Evolutionary conservation across 495 filamentous ascomycete genomes (phyloP).

Genomic region (Aspergillus leporis): DNA sequence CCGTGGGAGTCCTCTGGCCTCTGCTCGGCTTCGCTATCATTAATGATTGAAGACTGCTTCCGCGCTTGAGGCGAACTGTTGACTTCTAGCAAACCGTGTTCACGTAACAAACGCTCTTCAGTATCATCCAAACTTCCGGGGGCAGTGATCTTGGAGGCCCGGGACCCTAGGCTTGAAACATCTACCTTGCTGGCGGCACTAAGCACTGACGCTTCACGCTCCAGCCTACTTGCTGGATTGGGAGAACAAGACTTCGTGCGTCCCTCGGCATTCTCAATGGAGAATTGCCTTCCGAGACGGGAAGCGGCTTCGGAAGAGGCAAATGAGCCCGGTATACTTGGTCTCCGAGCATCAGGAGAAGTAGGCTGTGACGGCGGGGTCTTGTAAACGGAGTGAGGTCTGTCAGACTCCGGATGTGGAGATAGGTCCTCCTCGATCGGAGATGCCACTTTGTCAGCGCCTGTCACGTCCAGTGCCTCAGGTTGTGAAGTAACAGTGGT

Average conservation of each 20-base stretch:
- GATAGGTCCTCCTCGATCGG: slow-evolving; percentile 12
- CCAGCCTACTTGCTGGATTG: slow-evolving; percentile 23
- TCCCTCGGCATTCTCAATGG: slow-evolving; percentile 28
- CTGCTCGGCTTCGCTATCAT: slow-evolving; percentile 38
- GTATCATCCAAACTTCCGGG: slow-evolving; percentile 43
- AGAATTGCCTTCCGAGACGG: slow-evolving; percentile 31
- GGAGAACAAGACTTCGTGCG: slow-evolving; percentile 33
- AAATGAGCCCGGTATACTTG: slow-evolving; percentile 37
- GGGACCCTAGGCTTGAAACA: slow-evolving; percentile 38
- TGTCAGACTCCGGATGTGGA: slow-evolving; percentile 3
- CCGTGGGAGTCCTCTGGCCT: slow-evolving; percentile 39
- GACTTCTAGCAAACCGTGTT: slow-evolving; percentile 46
- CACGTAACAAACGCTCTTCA: slow-evolving; percentile 52
- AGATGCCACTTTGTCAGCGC: slow-evolving; percentile 15
- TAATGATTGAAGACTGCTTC: slow-evolving; percentile 36
- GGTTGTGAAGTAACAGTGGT: slow-evolving; percentile 3
- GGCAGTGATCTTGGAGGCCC: slow-evolving; percentile 39
- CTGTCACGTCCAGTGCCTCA: neutral
- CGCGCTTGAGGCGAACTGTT: slow-evolving; percentile 38
- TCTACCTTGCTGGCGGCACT: slow-evolving; percentile 42
- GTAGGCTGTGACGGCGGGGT: slow-evolving; percentile 22
- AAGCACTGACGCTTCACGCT: slow-evolving; percentile 42
- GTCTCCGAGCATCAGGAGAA: slow-evolving; percentile 32
- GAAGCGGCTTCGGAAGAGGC: slow-evolving; percentile 31
- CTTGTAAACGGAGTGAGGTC: slow-evolving; percentile 15